Evolutionary conservation across 2,329 filamentous ascomycete species (phyloP).

Genomic region (Monilinia fructicola): DNA sequence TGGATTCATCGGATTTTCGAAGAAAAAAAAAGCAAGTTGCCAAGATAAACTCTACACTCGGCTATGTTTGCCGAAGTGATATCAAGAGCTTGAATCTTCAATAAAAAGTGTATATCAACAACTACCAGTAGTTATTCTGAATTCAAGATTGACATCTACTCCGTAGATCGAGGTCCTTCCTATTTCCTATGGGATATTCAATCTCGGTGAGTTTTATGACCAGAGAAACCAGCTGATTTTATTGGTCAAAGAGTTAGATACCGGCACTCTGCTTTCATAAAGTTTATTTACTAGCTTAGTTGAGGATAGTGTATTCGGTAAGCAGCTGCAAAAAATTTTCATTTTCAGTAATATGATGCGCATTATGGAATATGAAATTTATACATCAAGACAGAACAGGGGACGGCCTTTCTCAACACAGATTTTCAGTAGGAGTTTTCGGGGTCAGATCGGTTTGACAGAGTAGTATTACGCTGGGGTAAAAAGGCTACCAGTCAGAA

Average conservation of each 20-base stretch:
- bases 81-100: too few species aligned
- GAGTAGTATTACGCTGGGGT: constrained; percentile 7
- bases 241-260: not conserved
- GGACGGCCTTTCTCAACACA: not conserved
- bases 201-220: not conserved
- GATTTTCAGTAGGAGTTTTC: constrained; percentile 5
- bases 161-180: too few species aligned
- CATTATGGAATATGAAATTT: not conserved
- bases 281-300: not conserved
- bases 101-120: not conserved
- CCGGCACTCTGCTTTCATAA: not conserved
- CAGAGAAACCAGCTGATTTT: not conserved
- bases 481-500: constrained; percentile 9
- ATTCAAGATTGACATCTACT: not conserved
- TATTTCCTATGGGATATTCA: not conserved
- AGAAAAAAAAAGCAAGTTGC: too few species aligned
- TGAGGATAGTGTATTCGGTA: not conserved
- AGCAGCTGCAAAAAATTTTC: constrained; percentile 8
- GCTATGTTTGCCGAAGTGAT: not conserved
- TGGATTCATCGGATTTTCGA: not conserved
- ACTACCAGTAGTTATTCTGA: not conserved
- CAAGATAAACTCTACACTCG: not conserved
- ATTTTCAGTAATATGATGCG: not conserved
- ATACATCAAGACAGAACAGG: not conserved
- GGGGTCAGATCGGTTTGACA: constrained; percentile 10